A percentile compares a stretch with the other conserved stretches of the same genome.
These are phyloP conservation scores for Aspergillus awamori DNA, from an alignment of 2,329 filamentous ascomycete genomes.

Conservation along the genomic window DNA sequence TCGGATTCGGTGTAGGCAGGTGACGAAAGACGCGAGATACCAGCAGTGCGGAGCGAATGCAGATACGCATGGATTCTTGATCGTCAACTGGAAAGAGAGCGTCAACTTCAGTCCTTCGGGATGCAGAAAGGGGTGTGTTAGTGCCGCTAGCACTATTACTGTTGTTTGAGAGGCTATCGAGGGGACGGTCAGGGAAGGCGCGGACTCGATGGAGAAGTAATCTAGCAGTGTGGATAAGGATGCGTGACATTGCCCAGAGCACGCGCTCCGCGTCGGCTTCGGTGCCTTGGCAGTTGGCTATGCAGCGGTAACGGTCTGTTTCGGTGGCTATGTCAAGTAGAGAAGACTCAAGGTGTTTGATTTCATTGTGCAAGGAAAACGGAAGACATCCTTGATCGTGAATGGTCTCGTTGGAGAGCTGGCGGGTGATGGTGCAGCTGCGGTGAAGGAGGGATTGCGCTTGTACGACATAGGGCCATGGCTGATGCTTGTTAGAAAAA, in stretches of 20 bases:
- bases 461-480: conserved; percentile 21
- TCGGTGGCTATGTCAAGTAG: conserved; percentile 17
- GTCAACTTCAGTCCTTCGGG: no score
- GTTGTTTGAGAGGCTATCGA: background rate
- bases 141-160: no score
- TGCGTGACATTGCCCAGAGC: conserved; percentile 1
- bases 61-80: no score
- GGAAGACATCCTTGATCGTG: conserved; percentile 1
- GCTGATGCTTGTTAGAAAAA: background rate
- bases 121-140: no score
- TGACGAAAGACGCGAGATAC: no score
- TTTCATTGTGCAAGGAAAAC: conserved; percentile 10
- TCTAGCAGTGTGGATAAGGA: background rate
- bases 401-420: conserved; percentile 18
- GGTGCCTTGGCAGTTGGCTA: conserved; percentile 16
- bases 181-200: background rate
- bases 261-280: conserved; percentile 22
- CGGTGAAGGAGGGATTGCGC: conserved; percentile 22
- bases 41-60: no score
- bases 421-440: conserved; percentile 7
- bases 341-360: conserved; percentile 19
- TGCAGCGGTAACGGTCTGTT: conserved; percentile 20
- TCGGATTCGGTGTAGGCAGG: conserved; percentile 3
- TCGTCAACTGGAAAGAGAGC: no score
- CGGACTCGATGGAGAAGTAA: background rate